Evolutionary conservation across 306 rosid species (phyloP), one percentile per base, ranked within the genome.

Genomic region (Gastrolobium villosum): DNA sequence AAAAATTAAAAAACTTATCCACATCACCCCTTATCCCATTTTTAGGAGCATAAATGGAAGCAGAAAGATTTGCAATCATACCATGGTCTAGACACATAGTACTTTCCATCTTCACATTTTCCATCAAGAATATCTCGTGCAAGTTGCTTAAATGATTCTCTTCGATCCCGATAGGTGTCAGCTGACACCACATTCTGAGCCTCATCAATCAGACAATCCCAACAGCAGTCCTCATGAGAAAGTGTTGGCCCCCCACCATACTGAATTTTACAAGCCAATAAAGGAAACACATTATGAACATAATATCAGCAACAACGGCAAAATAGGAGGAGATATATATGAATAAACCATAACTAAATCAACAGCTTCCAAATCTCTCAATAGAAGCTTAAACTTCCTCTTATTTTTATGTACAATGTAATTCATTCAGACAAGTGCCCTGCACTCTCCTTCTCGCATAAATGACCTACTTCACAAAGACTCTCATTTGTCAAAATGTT

Each of bases 61-160:
- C 44, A 75, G 65, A 70, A 57, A 79, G 9, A 56, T 70, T 55
- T 72, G 86, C 71, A 67, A 68, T 53, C 86, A 79, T 88, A 93
- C 98, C 98, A 93, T 75, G 94, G 68, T 75, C 87, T 93, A 61
- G 98, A 93, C 76, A 93, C 87, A 49, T 66, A 87, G 84, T 86
- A 85, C 3, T 72, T 48, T 81, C 89, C 98, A 78, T 87, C 94
- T 56, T 72, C 71, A 77, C 81, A 84, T 70, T 86, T 82, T 83
- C 94, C 94, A 59, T 88, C 92, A 84, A 93, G 90, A 76, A 83
- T 87, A 65, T 86, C 87, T 65, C 89, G 87, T 1, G 93, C 97
- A 82, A 89, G 84, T 86, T 87, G 92, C 84, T 89, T 93, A 90
- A 93, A 77, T 54, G 88, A 72, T 77, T 85, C 93, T 80, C 98